A percentile compares a stretch with the other conserved stretches of the same genome.
These are phyloP conservation scores for Candida takata DNA, from an alignment of 805 yeast genomes.

Conservation along the genomic window DNA sequence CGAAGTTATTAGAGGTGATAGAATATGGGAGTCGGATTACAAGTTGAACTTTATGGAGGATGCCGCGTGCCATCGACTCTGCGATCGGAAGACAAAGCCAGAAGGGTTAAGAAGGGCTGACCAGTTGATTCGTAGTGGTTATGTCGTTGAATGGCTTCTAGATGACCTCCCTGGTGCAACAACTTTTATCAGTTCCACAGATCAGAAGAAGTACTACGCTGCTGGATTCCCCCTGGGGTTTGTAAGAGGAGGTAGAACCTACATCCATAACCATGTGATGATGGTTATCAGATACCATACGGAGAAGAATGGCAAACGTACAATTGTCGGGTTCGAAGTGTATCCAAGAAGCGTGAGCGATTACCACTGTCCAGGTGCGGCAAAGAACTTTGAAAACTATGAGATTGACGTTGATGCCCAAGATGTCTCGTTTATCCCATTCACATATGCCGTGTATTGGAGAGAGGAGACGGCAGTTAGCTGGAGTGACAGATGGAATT, in stretches of 20 bases:
- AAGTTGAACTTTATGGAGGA: conserved; percentile 58
- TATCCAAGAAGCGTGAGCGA: conserved; percentile 74
- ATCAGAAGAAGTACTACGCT: conserved; percentile 63
- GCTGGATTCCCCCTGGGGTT: conserved; percentile 85
- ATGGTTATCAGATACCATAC: conserved; percentile 68
- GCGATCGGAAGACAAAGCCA: conserved; percentile 56
- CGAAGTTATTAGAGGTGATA: conserved; percentile 74
- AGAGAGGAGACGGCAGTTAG: conserved; percentile 64
- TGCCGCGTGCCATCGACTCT: conserved; percentile 55
- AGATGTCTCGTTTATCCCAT: conserved; percentile 49
- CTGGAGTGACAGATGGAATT: conserved; percentile 67
- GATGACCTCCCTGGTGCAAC: conserved; percentile 89
- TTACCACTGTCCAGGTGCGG: conserved; percentile 69
- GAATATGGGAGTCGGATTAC: conserved; percentile 71
- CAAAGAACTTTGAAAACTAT: conserved; percentile 50
- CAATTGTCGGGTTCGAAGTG: conserved; percentile 85
- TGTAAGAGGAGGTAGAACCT: conserved; percentile 50
- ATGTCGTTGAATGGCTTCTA: conserved; percentile 75
- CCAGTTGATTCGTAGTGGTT: conserved; percentile 57
- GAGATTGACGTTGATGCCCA: conserved; percentile 40
- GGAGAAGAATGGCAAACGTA: conserved; percentile 35
- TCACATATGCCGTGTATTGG: conserved; percentile 85
- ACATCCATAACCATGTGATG: conserved; percentile 75
- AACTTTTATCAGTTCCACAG: conserved; percentile 56
- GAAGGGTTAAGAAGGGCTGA: conserved; percentile 49